Percentiles rank a stretch among this genome's conserved stretches.
Evolutionary conservation across 2,329 filamentous ascomycete genomes (phyloP).

Genomic region (Claviceps paspali): DNA sequence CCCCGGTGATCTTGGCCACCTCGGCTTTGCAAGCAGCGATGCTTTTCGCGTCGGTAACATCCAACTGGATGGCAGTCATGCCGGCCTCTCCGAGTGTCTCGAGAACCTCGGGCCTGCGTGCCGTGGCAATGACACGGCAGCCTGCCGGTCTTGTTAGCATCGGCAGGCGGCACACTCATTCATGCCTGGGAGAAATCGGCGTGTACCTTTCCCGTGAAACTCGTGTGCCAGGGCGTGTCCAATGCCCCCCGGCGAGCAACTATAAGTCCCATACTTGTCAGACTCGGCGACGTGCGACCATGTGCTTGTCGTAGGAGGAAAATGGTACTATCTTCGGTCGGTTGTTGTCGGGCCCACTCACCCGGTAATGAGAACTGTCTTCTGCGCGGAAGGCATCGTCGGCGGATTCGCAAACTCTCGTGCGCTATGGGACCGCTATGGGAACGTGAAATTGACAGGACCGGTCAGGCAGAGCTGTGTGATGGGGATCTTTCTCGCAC

Average conservation of each 20-base stretch:
- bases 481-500: too few species aligned
- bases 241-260: constrained; percentile 44
- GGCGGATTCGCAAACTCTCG: background rate
- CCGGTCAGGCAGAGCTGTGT: too few species aligned
- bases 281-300: background rate
- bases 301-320: too few species aligned
- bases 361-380: constrained; percentile 37
- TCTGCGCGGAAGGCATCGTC: constrained; percentile 12
- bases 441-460: too few species aligned
- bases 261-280: constrained; percentile 12
- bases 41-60: constrained; percentile 36
- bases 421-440: background rate
- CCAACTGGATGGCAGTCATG: constrained; percentile 34
- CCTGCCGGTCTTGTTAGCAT: constrained; percentile 8
- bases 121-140: constrained; percentile 40
- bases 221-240: constrained; percentile 37
- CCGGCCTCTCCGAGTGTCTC: constrained; percentile 28
- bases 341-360: constrained; percentile 12
- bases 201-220: constrained; percentile 34
- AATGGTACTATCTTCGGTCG: background rate
- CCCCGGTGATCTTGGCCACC: constrained; percentile 32
- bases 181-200: background rate
- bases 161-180: background rate
- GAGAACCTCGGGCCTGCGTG: constrained; percentile 33
- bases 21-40: constrained; percentile 32